These are phyloP conservation scores for Euphorbia peplus DNA, from an alignment of 345 rosid genomes.

Conservation along the genomic window DNA sequence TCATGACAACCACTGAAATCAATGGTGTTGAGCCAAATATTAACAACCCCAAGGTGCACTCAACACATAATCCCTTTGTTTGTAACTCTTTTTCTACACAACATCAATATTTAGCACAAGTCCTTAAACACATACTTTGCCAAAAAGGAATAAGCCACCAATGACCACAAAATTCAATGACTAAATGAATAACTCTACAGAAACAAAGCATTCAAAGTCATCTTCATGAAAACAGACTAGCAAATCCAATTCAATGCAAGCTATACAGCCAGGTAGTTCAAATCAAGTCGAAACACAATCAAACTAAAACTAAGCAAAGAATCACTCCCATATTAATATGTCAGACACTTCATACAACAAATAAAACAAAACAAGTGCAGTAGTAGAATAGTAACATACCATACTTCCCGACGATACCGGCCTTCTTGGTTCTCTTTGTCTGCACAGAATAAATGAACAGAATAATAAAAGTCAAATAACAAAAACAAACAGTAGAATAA, in stretches of 20 bases:
- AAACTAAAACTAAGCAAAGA: no score
- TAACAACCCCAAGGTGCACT: no score
- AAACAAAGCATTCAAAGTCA: not conserved
- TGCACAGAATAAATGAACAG: conserved; percentile 5
- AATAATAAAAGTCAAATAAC: not conserved
- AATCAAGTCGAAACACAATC: not conserved
- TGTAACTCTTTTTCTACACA: not conserved
- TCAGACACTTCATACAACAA: not conserved
- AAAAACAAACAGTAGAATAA: not conserved
- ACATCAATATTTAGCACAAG: no score
- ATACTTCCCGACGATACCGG: conserved; percentile 70
- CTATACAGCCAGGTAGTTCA: not conserved
- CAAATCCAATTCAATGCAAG: not conserved
- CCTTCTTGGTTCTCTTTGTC: conserved; percentile 85
- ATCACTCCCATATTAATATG: no score
- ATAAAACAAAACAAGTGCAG: not conserved
- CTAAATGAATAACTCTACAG: not conserved
- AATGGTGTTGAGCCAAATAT: no score
- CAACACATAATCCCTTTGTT: no score
- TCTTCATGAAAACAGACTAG: not conserved
- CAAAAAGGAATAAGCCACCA: not conserved
- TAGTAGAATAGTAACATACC: conserved; percentile 30
- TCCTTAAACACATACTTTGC: not conserved
- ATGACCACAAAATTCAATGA: not conserved
- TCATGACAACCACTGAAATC: no score